A percentile compares a stretch with the other conserved stretches of the same genome.
phyloP scores from a whole-genome alignment of 2,329 filamentous ascomycete species.

The Lachnellula suecica region DNA sequence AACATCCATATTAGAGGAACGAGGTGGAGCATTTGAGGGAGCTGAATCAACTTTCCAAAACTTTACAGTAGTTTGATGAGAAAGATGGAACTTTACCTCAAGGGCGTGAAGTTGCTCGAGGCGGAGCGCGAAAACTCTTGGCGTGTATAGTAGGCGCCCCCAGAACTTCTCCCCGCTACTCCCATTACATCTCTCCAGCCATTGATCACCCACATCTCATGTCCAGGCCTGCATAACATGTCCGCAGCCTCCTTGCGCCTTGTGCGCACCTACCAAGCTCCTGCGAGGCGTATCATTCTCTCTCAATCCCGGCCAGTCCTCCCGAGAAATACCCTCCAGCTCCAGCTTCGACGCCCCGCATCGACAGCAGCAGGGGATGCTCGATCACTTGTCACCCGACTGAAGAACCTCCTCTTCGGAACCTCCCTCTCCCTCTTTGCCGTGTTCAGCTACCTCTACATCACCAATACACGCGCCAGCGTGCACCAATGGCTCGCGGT shows the following conservation, averaged over 20 bases:
- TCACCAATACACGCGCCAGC: slow-evolving; percentile 73
- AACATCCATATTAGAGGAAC: too few species aligned
- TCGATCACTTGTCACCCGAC: slow-evolving; percentile 39
- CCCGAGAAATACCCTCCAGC: background rate
- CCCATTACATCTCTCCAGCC: background rate
- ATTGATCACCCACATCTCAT: background rate
- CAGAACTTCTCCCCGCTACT: background rate
- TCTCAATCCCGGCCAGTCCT: background rate
- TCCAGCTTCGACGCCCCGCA: slow-evolving; percentile 13
- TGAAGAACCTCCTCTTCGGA: slow-evolving; percentile 51
- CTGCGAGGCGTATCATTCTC: background rate
- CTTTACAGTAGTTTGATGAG: background rate
- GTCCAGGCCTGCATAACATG: background rate
- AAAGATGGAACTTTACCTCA: background rate
- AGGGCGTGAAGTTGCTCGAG: background rate
- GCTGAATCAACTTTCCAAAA: background rate
- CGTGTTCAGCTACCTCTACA: slow-evolving; percentile 59
- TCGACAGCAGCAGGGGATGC: slow-evolving; percentile 26
- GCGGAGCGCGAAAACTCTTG: background rate
- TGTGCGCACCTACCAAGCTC: background rate
- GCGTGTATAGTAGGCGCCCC: too few species aligned
- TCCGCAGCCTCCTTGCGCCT: background rate
- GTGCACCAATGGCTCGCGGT: slow-evolving; percentile 68
- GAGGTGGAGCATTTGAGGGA: too few species aligned
- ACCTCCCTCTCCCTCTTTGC: slow-evolving; percentile 50